phyloP scores from a whole-genome alignment of 192 early-diverging fungal genomes.

The Ramicandelaber brevisporus region DNA sequence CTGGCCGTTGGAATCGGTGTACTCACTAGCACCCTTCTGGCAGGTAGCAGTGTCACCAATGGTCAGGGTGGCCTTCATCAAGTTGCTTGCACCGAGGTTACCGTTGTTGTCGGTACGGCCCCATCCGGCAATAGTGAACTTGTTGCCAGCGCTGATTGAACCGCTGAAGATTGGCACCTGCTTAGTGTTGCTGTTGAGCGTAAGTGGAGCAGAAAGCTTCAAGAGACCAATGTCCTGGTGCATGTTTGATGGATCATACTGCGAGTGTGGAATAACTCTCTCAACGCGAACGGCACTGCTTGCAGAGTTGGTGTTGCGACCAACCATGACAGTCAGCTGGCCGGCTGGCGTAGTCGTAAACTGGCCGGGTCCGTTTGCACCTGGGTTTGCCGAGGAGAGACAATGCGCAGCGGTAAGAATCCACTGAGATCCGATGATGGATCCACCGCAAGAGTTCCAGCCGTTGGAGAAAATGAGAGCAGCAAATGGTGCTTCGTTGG shows the following conservation, averaged over 20 bases:
- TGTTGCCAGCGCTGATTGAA: conserved; percentile 6
- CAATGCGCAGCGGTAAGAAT: conserved; percentile 21
- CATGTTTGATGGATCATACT: conserved; percentile 9
- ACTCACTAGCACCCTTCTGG: conserved; percentile 6
- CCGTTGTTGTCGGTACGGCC: conserved; percentile 11
- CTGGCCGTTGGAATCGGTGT: conserved; percentile 11
- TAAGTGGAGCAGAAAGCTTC: conserved; percentile 7
- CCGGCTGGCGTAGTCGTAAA: conserved; percentile 3
- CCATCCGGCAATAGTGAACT: conserved; percentile 13
- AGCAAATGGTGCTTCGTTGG: conserved; percentile 11
- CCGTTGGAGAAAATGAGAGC: conserved; percentile 14
- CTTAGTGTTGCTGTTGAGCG: conserved; percentile 8
- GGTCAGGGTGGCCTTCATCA: conserved; percentile 10
- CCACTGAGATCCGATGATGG: conserved; percentile 12
- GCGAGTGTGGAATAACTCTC: conserved; percentile 9
- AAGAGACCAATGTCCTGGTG: conserved; percentile 20
- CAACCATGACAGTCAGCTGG: conserved; percentile 9
- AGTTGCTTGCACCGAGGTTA: conserved; percentile 6
- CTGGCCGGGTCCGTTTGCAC: conserved; percentile 5
- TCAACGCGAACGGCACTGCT: conserved; percentile 7
- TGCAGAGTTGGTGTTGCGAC: conserved; percentile 5
- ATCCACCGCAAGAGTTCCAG: conserved; percentile 11
- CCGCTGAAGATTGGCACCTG: conserved; percentile 5
- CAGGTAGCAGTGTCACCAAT: conserved; percentile 9
- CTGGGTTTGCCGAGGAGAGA: conserved; percentile 4